Base-by-base conservation (phyloP, 495 filamentous ascomycete genomes). In the Cryomyces antarcticus region DNA sequence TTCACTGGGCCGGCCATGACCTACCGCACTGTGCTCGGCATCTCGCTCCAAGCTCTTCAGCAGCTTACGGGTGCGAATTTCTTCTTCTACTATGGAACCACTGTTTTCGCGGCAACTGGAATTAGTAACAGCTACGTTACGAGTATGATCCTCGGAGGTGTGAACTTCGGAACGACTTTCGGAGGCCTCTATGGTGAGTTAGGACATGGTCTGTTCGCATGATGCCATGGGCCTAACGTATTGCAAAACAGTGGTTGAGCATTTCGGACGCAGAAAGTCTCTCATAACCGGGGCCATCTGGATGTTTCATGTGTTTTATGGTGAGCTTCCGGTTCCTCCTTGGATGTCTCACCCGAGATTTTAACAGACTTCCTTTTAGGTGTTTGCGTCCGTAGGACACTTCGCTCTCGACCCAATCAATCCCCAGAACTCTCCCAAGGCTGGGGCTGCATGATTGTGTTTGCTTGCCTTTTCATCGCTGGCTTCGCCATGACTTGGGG, bases 361-460 rank as follows among this genome's bases (percentile, higher is more conserved):
- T 1, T 39, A 17, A 39, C 38, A 28, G 38, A 9, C 9, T 1
- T 28, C n/a, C 10, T 28, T 7, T 4, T 39, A 13, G 33, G 27
- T 62, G 28, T 61, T 62, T 47, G 49, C 58, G 10, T 54, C 52
- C 7, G 44, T 61, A 24, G 58, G 60, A 28, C 53, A 56, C 46
- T 61, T 59, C 45, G 42, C 49, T 5, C 54, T 60, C 6, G 41
- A 60, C 42, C 46, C 45, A 30, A 7, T 13, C 10, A 61, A 52
- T 29, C 68, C 71, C 28, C 63, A 56, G 2, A 51, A 53, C 43
- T 75, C 70, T 30, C 75, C 70, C 0, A 68, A 64, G 2, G 69
- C 80, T 7, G 80, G 80, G 46, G 68, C 71, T 17, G 74, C 75
- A 75, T 85, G 68, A 84, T 86, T 42, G 72, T 84, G 29, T 78